These are phyloP conservation scores for Mucor ambiguus DNA, from an alignment of 371 early-diverging fungal species.

Conservation along the genomic window DNA sequence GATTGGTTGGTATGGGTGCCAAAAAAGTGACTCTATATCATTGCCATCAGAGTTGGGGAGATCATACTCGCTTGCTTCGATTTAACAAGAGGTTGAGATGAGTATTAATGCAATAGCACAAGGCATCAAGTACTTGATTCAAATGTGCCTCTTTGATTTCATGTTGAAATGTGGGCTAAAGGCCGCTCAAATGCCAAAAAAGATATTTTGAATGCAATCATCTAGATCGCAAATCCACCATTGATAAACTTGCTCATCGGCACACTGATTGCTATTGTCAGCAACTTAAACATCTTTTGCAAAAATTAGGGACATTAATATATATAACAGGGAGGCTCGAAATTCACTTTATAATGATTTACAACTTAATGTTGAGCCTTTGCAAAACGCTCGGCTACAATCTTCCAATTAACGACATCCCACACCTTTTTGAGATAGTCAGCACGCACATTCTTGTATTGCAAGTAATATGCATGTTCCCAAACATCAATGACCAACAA, in stretches of 20 bases:
- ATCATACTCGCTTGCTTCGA: not conserved
- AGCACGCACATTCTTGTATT: constrained; percentile 94
- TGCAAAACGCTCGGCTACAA: constrained; percentile 81
- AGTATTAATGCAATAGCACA: not conserved
- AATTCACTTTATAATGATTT: not conserved
- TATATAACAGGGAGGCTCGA: not conserved
- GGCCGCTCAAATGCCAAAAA: not conserved
- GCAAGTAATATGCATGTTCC: constrained; percentile 98
- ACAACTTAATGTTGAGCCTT: constrained; percentile 39
- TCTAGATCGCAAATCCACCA: not conserved
- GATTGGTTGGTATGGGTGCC: constrained; percentile 1
- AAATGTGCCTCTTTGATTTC: not conserved
- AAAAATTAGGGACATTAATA: not conserved
- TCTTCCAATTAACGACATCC: constrained; percentile 98
- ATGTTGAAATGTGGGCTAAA: no score
- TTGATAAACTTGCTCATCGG: not conserved
- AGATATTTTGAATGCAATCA: not conserved
- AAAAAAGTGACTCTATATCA: not conserved
- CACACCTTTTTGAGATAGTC: constrained; percentile 96
- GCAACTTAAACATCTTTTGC: not conserved
- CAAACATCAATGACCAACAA: constrained; percentile 96
- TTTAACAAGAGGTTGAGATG: not conserved
- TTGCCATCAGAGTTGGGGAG: not conserved
- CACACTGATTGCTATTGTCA: not conserved
- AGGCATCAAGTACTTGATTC: not conserved